These are phyloP conservation scores for Colletotrichum caudatum DNA, from an alignment of 2,329 filamentous ascomycete species.

Conservation along the genomic window DNA sequence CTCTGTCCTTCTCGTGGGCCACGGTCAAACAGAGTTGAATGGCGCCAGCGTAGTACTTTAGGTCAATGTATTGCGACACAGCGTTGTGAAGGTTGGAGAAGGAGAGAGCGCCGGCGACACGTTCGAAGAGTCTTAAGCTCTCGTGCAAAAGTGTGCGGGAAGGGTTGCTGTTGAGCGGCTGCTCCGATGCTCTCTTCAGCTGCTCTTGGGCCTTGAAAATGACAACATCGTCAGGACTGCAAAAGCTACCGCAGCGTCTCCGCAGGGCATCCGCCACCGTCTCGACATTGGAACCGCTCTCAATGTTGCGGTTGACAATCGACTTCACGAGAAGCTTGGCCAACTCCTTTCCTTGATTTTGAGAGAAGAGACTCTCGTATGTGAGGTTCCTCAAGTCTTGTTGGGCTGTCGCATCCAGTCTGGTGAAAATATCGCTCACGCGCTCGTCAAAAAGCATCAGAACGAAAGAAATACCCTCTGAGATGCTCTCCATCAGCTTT, in stretches of 20 bases:
- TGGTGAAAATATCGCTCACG: slow-evolving; percentile 85
- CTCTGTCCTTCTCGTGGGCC: slow-evolving; percentile 86
- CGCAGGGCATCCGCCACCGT: slow-evolving; percentile 95
- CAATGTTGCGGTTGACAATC: slow-evolving; percentile 97
- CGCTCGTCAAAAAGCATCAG: slow-evolving; percentile 94
- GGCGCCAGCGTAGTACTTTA: slow-evolving; percentile 93
- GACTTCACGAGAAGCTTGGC: slow-evolving; percentile 96
- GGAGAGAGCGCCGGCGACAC: slow-evolving; percentile 86
- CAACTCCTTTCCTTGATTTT: slow-evolving; percentile 82
- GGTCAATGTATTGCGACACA: slow-evolving; percentile 80
- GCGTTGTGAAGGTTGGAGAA: slow-evolving; percentile 84
- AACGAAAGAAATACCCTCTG: slow-evolving; percentile 96
- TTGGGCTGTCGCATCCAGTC: slow-evolving; percentile 78
- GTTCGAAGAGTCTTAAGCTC: slow-evolving; percentile 87
- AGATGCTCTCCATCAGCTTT: slow-evolving; percentile 87
- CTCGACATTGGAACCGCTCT: slow-evolving; percentile 96
- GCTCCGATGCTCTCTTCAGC: slow-evolving; percentile 87
- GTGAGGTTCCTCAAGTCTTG: slow-evolving; percentile 81
- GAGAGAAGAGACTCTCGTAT: slow-evolving; percentile 89
- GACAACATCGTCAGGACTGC: slow-evolving; percentile 94
- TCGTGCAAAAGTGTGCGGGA: slow-evolving; percentile 87
- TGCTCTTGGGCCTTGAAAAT: slow-evolving; percentile 99
- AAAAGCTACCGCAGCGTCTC: slow-evolving; percentile 94
- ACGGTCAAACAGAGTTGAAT: slow-evolving; percentile 89
- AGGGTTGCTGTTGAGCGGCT: slow-evolving; percentile 78